These are phyloP conservation scores for Penstemon davidsonii DNA, from an alignment of 257 asterid species.

Conservation along the genomic window DNA sequence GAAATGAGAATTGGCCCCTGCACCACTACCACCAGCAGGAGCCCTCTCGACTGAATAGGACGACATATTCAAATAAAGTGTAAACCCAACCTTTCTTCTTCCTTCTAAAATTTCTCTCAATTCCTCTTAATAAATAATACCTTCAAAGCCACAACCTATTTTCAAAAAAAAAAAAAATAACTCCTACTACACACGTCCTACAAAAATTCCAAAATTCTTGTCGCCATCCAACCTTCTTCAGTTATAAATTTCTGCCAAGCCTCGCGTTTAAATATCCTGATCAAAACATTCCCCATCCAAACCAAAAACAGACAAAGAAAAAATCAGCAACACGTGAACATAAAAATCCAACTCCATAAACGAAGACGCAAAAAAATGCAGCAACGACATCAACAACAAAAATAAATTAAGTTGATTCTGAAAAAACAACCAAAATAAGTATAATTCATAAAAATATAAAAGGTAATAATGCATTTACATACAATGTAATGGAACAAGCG, in stretches of 20 bases:
- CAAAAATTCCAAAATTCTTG: conserved; percentile 33
- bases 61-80: conserved; percentile 61
- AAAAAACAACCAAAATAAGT: conserved; percentile 12
- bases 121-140: conserved; percentile 28
- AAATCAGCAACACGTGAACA: conserved; percentile 18
- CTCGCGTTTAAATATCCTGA: neutral
- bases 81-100: conserved; percentile 35
- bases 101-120: conserved; percentile 25
- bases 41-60: conserved; percentile 68
- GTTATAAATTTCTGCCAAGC: conserved; percentile 15
- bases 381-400: conserved; percentile 20
- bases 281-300: neutral
- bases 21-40: conserved; percentile 44
- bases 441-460: conserved; percentile 3
- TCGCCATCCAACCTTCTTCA: conserved; percentile 40
- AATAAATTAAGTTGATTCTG: neutral
- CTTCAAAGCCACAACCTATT: conserved; percentile 27
- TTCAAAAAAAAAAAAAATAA: conserved; percentile 29
- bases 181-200: conserved; percentile 33
- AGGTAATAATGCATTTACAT: conserved; percentile 19
- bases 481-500: conserved; percentile 33
- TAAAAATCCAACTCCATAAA: conserved; percentile 7
- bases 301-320: neutral
- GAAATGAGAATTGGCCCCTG: conserved; percentile 39
- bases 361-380: conserved; percentile 20